Base-by-base conservation (phyloP, 177 flowering plant genomes). In the Vitis hybrid region DNA sequence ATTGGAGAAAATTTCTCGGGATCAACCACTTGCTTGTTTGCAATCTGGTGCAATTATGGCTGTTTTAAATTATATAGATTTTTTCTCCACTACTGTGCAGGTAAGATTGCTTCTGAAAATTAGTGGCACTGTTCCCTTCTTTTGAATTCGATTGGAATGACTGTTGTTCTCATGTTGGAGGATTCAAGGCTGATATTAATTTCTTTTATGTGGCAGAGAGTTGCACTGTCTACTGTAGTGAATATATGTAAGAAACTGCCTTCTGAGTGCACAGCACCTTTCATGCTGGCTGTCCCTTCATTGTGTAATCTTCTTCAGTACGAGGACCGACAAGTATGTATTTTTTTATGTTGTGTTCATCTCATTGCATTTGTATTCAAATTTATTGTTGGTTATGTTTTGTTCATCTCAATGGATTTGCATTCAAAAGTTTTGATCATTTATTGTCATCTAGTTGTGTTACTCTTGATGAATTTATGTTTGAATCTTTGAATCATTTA, bases 41-140 rank as follows among this genome's bases (percentile, higher is more conserved):
- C 83, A 88, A 56, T 89, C 90, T 64, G 99, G 99, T 56, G 94
- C 92, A 12, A 81, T 88, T 19, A 82, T 90, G 92, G 93, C 99
- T 75, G 90, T 84, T 63, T 66, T 95, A 51, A 84, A 21, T 76
- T 88, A 76, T 79, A 89, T 93, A 58, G 98, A 95, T 74, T 95
- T 95, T 82, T 93, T 95, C 72, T 81, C 98, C 0, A 85, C 91
- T 1, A 87, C 86, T 72, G 62, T 87, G 71, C 98, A 91, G 93
- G 99, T 93, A 80, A 70, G 68, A 19, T 54, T 13, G n/a, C 32
- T 26, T 18, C 30, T 61, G 64, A 39, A 39, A 39, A 39, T 39
- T 39, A 6, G 45, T 39, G 45, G 45, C 45, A 39, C 45, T 39
- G 45, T 39, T 39, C 45, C 7, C 45, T 39, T 39, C 45, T 4